Conservation (phyloP, 495 filamentous ascomycete genomes). For the Aspergillus funiculosus region DNA sequence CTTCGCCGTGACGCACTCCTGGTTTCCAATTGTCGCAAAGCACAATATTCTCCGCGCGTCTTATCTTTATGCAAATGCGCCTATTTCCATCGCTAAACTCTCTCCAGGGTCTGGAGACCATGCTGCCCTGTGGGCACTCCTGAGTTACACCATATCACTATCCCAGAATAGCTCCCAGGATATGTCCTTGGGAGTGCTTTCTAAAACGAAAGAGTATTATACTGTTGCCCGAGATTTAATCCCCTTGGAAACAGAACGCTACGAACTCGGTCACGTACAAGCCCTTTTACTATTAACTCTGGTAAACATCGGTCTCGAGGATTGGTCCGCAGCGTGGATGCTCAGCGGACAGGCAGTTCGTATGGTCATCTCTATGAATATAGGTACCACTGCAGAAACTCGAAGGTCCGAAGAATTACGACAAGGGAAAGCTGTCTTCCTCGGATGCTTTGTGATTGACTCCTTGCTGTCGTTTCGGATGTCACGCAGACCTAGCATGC, state of each 20-base stretch:
- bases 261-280: constrained; percentile 57
- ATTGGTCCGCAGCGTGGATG: constrained; percentile 54
- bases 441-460: constrained; percentile 63
- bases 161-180: constrained; percentile 26
- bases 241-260: constrained; percentile 51
- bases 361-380: constrained; percentile 46
- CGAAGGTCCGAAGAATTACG: constrained; percentile 35
- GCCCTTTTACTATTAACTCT: constrained; percentile 58
- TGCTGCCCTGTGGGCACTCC: constrained; percentile 58
- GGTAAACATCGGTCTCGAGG: constrained; percentile 51
- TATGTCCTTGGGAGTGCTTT: constrained; percentile 17
- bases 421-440: constrained; percentile 47
- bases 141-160: constrained; percentile 51
- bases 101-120: constrained; percentile 50
- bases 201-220: constrained; percentile 47
- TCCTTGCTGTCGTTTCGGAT: constrained; percentile 56
- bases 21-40: constrained; percentile 68
- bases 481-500: constrained; percentile 48
- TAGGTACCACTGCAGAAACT: constrained; percentile 28
- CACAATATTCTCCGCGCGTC: constrained; percentile 55
- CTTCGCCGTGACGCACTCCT: constrained; percentile 66
- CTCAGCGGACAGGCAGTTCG: constrained; percentile 57
- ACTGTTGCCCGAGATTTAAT: constrained; percentile 52
- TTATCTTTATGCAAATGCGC: constrained; percentile 46
- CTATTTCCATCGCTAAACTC: constrained; percentile 37